These are phyloP conservation scores for Saccharomycopsis fibuligera DNA, from an alignment of 805 yeast species.

Conservation along the genomic window DNA sequence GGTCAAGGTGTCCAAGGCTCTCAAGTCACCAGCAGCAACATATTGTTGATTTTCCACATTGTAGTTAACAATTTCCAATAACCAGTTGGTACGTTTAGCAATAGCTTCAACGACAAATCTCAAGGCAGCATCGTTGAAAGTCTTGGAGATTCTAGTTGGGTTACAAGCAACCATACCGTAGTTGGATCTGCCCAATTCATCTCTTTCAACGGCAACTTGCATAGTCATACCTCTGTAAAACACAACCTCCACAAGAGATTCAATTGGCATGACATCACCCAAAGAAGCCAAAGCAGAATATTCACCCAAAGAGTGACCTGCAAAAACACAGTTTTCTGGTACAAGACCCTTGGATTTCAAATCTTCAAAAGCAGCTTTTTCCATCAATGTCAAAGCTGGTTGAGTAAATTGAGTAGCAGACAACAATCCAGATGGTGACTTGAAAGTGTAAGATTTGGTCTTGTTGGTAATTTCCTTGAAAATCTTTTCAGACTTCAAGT, in stretches of 20 bases:
- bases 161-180: slow-evolving; percentile 99
- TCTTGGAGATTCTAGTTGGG: slow-evolving; percentile 85
- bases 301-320: slow-evolving; percentile 99
- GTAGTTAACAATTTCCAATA: slow-evolving; percentile 95
- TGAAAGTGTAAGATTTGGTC: slow-evolving; percentile 82
- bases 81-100: slow-evolving; percentile 79
- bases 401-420: slow-evolving; percentile 99
- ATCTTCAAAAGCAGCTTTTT: slow-evolving; percentile 97
- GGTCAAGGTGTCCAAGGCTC: slow-evolving; percentile 88
- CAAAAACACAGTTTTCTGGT: slow-evolving; percentile 89
- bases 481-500: slow-evolving; percentile 83
- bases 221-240: slow-evolving; percentile 99
- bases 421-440: slow-evolving; percentile 87
- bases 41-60: slow-evolving; percentile 98
- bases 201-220: slow-evolving; percentile 99
- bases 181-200: slow-evolving; percentile 88
- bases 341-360: slow-evolving; percentile 93
- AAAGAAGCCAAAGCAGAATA: slow-evolving; percentile 95
- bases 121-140: slow-evolving; percentile 89
- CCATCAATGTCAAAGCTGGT: slow-evolving; percentile 99
- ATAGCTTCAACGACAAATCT: slow-evolving; percentile 91
- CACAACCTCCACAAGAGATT: slow-evolving; percentile 92
- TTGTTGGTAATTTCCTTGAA: slow-evolving; percentile 83
- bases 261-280: slow-evolving; percentile 98
- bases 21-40: slow-evolving; percentile 97